These are phyloP conservation scores for Curvularia spicifera DNA, from an alignment of 2,329 filamentous ascomycete species.

Conservation along the genomic window DNA sequence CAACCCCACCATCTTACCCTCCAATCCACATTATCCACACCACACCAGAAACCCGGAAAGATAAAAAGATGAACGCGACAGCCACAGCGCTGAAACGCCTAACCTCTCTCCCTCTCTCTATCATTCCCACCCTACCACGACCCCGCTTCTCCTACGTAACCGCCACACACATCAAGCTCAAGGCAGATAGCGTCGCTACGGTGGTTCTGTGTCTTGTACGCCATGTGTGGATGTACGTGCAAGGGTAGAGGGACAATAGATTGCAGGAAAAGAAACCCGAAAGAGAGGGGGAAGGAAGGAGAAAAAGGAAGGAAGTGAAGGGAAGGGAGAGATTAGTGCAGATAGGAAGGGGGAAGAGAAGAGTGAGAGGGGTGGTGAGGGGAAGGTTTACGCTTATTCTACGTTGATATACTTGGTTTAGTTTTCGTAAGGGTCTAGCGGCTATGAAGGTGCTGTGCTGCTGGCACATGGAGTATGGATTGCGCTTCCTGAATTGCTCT, in stretches of 20 bases:
- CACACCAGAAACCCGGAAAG: too few relatives aligned
- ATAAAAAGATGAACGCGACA: conserved; percentile 1
- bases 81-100: background rate
- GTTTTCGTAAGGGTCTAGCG: background rate
- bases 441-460: background rate
- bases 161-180: conserved; percentile 24
- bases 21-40: background rate
- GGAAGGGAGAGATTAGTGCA: too few relatives aligned
- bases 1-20: too few relatives aligned
- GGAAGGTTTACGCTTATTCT: conserved; percentile 10
- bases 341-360: background rate
- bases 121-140: background rate
- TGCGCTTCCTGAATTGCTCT: background rate
- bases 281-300: background rate
- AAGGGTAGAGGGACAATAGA: conserved; percentile 12
- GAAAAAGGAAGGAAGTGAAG: background rate
- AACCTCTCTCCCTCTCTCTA: background rate
- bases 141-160: conserved; percentile 19
- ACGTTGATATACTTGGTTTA: background rate
- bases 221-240: conserved; percentile 7
- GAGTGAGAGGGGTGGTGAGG: background rate
- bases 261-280: background rate
- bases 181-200: conserved; percentile 24
- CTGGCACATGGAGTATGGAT: background rate
- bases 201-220: conserved; percentile 17